These are phyloP conservation scores for Bassia scoparia DNA, from an alignment of 148 eudicot genomes.

Conservation along the genomic window DNA sequence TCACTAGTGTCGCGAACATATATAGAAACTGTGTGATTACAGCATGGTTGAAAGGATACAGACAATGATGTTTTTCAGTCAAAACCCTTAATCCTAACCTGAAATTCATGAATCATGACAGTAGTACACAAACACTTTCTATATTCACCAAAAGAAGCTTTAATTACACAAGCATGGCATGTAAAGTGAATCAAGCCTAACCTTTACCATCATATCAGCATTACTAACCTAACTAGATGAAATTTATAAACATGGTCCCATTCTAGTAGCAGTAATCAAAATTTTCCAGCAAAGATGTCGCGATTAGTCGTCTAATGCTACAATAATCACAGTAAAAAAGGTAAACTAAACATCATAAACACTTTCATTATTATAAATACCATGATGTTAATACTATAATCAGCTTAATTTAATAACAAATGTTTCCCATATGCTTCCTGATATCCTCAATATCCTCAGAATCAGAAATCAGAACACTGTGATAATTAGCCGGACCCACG, in stretches of 20 bases:
- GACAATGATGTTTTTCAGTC: too few species aligned
- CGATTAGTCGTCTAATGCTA: constrained; percentile 17
- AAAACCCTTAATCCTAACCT: too few species aligned
- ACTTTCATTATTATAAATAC: constrained; percentile 1
- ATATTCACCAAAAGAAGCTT: not conserved
- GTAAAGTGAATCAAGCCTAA: constrained; percentile 24
- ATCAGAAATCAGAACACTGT: constrained; percentile 34
- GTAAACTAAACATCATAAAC: constrained; percentile 28
- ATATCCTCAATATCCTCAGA: constrained; percentile 19
- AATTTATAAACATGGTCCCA: constrained; percentile 26
- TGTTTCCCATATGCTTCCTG: constrained; percentile 26
- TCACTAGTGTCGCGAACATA: too few species aligned
- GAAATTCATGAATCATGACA: not conserved
- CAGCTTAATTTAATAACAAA: constrained; percentile 15
- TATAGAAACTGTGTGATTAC: too few species aligned
- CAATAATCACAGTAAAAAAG: constrained; percentile 21
- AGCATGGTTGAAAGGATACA: too few species aligned
- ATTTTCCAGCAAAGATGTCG: constrained; percentile 28
- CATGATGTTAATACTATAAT: constrained; percentile 4
- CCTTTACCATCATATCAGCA: constrained; percentile 33
- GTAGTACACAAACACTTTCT: not conserved
- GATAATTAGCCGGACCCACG: constrained; percentile 38
- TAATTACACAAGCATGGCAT: constrained; percentile 23
- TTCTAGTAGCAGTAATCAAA: constrained; percentile 19
- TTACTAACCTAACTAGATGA: constrained; percentile 26